Conservation (phyloP, 352 stramenopile genomes). For the Pythium myriotylum region DNA sequence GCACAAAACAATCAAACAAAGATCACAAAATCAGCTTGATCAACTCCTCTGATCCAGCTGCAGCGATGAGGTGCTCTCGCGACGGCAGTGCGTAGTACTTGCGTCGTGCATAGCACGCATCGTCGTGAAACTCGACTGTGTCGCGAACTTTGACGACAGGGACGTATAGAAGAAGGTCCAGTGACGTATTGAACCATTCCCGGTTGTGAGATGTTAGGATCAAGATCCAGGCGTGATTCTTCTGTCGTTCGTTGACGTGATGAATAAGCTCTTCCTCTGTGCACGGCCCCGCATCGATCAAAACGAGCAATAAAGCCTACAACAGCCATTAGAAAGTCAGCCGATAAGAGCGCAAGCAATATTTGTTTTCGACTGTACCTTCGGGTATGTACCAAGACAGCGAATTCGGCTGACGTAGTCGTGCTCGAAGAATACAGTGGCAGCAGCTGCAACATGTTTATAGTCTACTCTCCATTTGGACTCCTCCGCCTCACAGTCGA, state of each 20-base stretch:
- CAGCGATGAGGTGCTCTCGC: constrained; percentile 20
- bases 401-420: constrained; percentile 19
- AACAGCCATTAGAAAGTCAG: not conserved
- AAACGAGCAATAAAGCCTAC: constrained; percentile 21
- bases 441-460: constrained; percentile 10
- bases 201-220: constrained; percentile 11
- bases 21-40: constrained; percentile 18
- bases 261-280: constrained; percentile 21
- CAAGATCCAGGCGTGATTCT: constrained; percentile 23
- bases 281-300: constrained; percentile 25
- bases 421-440: constrained; percentile 19
- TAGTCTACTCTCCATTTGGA: constrained; percentile 10
- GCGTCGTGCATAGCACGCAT: not conserved
- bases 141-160: constrained; percentile 20
- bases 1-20: too few relatives aligned
- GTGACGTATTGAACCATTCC: constrained; percentile 16
- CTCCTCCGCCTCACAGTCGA: constrained; percentile 3
- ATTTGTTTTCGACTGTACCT: not conserved
- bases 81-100: constrained; percentile 16
- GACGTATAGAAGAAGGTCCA: constrained; percentile 21
- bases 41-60: constrained; percentile 10
- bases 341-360: not conserved
- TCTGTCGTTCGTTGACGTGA: constrained; percentile 12
- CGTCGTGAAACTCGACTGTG: not conserved
- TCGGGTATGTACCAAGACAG: constrained; percentile 7